A percentile compares a stretch with the other conserved stretches of the same genome.
These are phyloP conservation scores for Camelina hispida DNA, from an alignment of 345 rosid genomes.

Conservation along the genomic window DNA sequence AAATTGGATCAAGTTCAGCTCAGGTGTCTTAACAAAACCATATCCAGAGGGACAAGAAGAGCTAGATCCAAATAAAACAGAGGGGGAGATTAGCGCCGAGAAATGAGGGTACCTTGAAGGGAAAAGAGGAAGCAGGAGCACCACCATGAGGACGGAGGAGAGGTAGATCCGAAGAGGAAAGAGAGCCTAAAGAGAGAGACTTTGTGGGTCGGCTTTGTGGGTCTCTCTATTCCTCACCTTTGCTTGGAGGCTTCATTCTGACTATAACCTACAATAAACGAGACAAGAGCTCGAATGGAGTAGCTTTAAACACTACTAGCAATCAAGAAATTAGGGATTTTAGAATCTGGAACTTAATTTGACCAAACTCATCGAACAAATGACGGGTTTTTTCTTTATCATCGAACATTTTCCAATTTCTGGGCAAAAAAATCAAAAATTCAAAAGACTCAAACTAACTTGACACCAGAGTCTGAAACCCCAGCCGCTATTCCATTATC, in stretches of 20 bases:
- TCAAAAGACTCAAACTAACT: constrained; percentile 47
- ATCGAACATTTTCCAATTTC: neutral
- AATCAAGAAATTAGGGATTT: too few relatives aligned
- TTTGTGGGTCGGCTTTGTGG: too few relatives aligned
- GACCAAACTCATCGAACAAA: neutral
- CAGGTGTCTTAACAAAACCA: constrained; percentile 1
- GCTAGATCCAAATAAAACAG: constrained; percentile 54
- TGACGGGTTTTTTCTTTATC: constrained; percentile 15
- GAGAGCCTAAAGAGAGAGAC: constrained; percentile 63
- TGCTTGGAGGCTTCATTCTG: constrained; percentile 80
- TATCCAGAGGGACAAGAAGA: neutral
- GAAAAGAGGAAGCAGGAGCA: constrained; percentile 47
- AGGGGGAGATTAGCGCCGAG: neutral
- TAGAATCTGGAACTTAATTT: neutral
- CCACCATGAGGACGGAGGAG: constrained; percentile 77
- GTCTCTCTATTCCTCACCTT: constrained; percentile 77
- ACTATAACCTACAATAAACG: constrained; percentile 78
- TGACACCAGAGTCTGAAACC: constrained; percentile 66
- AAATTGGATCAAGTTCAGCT: constrained; percentile 8
- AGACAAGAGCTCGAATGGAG: neutral
- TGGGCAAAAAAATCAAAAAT: neutral
- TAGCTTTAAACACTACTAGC: neutral
- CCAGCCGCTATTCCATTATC: constrained; percentile 49
- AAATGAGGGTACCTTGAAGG: constrained; percentile 49
- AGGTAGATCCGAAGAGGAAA: constrained; percentile 70